Evolutionary conservation across 2,329 filamentous ascomycete species (phyloP).

Genomic region (Aulographum hederae): DNA sequence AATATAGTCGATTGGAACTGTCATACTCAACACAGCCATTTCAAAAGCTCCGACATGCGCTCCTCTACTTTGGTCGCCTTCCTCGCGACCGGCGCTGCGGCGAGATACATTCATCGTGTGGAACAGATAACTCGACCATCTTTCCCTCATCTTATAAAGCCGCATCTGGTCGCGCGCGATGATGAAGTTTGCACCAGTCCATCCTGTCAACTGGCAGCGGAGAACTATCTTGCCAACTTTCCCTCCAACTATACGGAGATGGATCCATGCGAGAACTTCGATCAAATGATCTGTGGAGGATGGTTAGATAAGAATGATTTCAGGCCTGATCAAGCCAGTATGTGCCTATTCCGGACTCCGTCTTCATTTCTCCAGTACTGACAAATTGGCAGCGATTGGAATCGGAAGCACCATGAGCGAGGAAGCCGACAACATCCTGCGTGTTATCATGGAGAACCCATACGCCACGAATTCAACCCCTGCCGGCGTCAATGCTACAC

Average conservation of each 20-base stretch:
- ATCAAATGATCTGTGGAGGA: conserved; percentile 48
- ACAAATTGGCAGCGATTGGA: not conserved
- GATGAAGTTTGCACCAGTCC: not conserved
- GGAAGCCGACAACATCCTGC: not conserved
- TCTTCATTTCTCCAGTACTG: not conserved
- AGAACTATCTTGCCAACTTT: not conserved
- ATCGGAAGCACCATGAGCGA: conserved; percentile 3
- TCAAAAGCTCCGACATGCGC: too few relatives aligned
- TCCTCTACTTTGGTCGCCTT: too few relatives aligned
- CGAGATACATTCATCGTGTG: too few relatives aligned
- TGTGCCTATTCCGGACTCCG: not conserved
- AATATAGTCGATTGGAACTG: too few relatives aligned
- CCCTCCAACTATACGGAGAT: conserved; percentile 35
- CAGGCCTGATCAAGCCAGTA: conserved; percentile 34
- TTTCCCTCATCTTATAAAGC: too few relatives aligned
- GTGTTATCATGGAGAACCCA: conserved; percentile 3
- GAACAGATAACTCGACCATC: too few relatives aligned
- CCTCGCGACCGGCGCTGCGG: too few relatives aligned
- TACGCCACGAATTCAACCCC: conserved; percentile 1
- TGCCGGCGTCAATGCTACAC: not conserved
- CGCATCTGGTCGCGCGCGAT: too few relatives aligned
- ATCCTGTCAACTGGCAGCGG: not conserved
- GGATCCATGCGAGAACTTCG: conserved; percentile 52
- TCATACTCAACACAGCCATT: too few relatives aligned
- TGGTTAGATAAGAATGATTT: conserved; percentile 47